A percentile compares a stretch with the other conserved stretches of the same genome.
Conservation (phyloP, 164 flowering plant genomes). For the Aristolochia fimbriata region DNA sequence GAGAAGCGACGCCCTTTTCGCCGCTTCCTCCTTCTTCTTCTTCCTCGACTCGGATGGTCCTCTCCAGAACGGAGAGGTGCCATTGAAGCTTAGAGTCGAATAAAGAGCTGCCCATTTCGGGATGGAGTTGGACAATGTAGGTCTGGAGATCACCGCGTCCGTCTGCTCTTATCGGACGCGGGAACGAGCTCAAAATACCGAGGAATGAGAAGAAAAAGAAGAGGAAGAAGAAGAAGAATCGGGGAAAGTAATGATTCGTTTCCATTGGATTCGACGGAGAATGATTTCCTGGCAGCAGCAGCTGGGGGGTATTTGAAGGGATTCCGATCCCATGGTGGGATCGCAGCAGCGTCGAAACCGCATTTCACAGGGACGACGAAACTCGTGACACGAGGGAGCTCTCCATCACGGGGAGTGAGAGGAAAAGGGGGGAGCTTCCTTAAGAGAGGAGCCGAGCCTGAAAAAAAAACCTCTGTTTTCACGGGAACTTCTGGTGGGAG, state of each 20-base stretch:
- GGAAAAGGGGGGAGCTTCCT: slow-evolving; percentile 11
- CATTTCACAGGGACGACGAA: slow-evolving; percentile 24
- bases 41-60: slow-evolving; percentile 24
- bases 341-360: neutral
- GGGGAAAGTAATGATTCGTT: slow-evolving; percentile 12
- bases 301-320: too few species aligned
- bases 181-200: neutral
- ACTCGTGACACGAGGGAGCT: slow-evolving; percentile 67
- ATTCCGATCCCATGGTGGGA: too few species aligned
- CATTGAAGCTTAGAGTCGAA: slow-evolving; percentile 36
- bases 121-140: slow-evolving; percentile 76
- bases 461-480: slow-evolving; percentile 14
- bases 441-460: slow-evolving; percentile 21
- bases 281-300: too few species aligned
- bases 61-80: slow-evolving; percentile 62
- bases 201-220: slow-evolving; percentile 7
- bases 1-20: slow-evolving; percentile 25
- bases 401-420: slow-evolving; percentile 59
- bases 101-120: slow-evolving; percentile 23
- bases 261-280: slow-evolving; percentile 18
- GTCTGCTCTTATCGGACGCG: slow-evolving; percentile 12
- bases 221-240: slow-evolving; percentile 15
- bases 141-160: slow-evolving; percentile 34
- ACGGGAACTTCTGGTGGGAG: slow-evolving; percentile 40
- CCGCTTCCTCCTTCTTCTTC: neutral